Evolutionary conservation across 129 eudicot species (phyloP).

Genomic region (Flaveria brownii): DNA sequence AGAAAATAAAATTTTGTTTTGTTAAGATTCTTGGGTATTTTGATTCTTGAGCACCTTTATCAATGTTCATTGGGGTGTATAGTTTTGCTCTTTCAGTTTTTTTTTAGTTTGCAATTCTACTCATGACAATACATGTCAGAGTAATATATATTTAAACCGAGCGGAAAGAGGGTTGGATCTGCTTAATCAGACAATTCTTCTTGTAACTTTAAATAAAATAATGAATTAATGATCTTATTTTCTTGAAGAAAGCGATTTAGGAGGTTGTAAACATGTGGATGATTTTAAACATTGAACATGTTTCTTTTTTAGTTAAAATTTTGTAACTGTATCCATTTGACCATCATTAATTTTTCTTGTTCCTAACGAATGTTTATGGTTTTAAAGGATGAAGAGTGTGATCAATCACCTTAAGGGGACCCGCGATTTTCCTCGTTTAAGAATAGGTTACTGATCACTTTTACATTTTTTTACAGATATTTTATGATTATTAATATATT

Average conservation of each 20-base stretch:
- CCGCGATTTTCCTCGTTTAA: slow-evolving; percentile 86
- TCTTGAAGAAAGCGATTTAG: not conserved
- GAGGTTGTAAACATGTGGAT: not conserved
- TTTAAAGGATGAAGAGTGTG: slow-evolving; percentile 84
- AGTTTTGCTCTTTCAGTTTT: not conserved
- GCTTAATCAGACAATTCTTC: not conserved
- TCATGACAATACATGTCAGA: not conserved
- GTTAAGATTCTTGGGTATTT: not conserved
- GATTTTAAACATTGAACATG: not conserved
- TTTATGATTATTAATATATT: not conserved
- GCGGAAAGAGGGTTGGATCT: not conserved
- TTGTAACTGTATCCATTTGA: not conserved
- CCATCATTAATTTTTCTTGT: not conserved
- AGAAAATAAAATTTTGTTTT: not conserved
- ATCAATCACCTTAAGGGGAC: slow-evolving; percentile 84
- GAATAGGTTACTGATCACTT: slow-evolving; percentile 60
- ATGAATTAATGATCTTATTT: too few relatives aligned
- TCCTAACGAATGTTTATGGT: slow-evolving; percentile 17
- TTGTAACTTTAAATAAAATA: not conserved
- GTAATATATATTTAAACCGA: not conserved
- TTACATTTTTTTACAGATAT: not conserved
- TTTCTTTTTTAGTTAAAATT: not conserved
- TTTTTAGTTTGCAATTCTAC: not conserved
- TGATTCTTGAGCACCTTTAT: not conserved
- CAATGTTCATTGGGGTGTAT: not conserved